Evolutionary conservation across 2,329 filamentous ascomycete species (phyloP).

Genomic region (Metarhizium sp.): DNA sequence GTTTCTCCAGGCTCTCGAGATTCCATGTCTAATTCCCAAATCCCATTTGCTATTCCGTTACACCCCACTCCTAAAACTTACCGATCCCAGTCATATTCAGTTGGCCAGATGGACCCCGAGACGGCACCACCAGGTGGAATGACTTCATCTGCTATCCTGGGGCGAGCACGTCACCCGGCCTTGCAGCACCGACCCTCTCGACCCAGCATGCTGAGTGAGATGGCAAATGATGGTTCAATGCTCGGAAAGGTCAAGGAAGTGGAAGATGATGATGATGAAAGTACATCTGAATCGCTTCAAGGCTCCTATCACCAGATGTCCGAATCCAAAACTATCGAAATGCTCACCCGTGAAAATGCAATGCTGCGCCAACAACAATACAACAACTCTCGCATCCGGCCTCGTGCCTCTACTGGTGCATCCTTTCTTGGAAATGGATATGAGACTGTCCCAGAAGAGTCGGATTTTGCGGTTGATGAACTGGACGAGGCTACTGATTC

Average conservation of each 20-base stretch:
- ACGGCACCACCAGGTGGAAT: slow-evolving; percentile 29
- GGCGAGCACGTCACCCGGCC: slow-evolving; percentile 52
- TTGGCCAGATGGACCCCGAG: slow-evolving; percentile 77
- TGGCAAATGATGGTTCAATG: slow-evolving; percentile 53
- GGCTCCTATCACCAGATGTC: slow-evolving; percentile 43
- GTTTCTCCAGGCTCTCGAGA: slow-evolving; percentile 43
- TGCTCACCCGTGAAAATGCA: slow-evolving; percentile 53
- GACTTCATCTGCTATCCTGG: slow-evolving; percentile 38
- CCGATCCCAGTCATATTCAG: slow-evolving; percentile 92
- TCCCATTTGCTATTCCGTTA: slow-evolving; percentile 79
- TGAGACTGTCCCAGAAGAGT: slow-evolving; percentile 52
- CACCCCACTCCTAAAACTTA: slow-evolving; percentile 89
- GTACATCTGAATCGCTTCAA: slow-evolving; percentile 37
- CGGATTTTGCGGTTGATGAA: slow-evolving; percentile 65
- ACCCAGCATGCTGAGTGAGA: slow-evolving; percentile 66
- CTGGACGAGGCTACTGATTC: slow-evolving; percentile 52
- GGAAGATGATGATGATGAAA: slow-evolving; percentile 57
- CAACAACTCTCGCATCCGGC: slow-evolving; percentile 41
- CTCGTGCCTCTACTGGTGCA: slow-evolving; percentile 47
- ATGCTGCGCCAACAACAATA: slow-evolving; percentile 43
- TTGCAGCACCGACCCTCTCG: slow-evolving; percentile 75
- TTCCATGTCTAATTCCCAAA: slow-evolving; percentile 50
- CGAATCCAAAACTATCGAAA: slow-evolving; percentile 55
- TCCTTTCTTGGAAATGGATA: slow-evolving; percentile 49
- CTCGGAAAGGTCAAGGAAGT: slow-evolving; percentile 63